Evolutionary conservation across 345 rosid genomes (phyloP), one percentile per base, ranked within the genome.

Genomic region (Camelina neglecta): DNA sequence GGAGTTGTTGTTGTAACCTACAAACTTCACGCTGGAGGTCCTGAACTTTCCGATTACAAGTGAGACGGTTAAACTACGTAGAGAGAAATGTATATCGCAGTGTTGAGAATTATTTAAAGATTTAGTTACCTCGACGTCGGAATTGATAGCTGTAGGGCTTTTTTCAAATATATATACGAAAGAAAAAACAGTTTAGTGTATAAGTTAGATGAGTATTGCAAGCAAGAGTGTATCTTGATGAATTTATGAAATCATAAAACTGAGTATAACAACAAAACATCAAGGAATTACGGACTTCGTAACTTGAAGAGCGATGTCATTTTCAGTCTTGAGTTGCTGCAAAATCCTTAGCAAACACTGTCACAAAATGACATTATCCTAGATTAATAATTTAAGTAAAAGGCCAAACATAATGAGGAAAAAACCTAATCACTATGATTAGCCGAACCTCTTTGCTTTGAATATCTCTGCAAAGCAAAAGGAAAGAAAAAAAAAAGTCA

Each of bases 1-100:
- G 95, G 59, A 91, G 88, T 29, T 89, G 89, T 47, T 85, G 91
- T 61, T 86, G 94, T 74, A 91, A 81, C 77, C 83, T 82, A 33
- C 75, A 78, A 77, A 91, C 75, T 81, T 89, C 91, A 26, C 86
- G 90, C 16, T 86, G 87, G 21, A 91, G 86, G 55, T 84, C 90
- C 97, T 89, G 65, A 2, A 26, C 23, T 70, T 54, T 63, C 7
- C n/a, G 24, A 12, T 58, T 36, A 38, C 2, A 23, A 54, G 23
- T 47, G 62, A 29, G 18, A 68, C 1, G 5, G 33, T 66, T 42
- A 48, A 12, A 42, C 39, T 36, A 38, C n/a, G 45, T 73, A 35
- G 8, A 66, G 21, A 48, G 33, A 48, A 23, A 45, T 13, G 4
- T 41, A 41, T 41, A 41, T 41, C 13, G 11, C 44, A 11, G 5